Percentiles rank a stretch among this genome's conserved stretches.
Evolutionary conservation across 306 rosid genomes (phyloP).

Genomic region (Castanopsis chinensis): DNA sequence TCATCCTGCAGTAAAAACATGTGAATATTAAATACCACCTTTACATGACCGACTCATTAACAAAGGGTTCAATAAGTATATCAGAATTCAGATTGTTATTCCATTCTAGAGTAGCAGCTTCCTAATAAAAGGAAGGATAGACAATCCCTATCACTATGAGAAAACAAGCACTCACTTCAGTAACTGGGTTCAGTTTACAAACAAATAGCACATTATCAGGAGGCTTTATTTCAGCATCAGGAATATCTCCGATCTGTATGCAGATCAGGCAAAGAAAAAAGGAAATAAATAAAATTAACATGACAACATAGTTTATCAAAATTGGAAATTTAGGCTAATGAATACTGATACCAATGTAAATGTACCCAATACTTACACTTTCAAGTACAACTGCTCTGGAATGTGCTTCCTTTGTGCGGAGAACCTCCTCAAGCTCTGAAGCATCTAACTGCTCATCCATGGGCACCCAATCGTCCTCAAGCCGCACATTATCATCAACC

Average conservation of each 20-base stretch:
- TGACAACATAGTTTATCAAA: background rate
- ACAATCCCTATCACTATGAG: constrained; percentile 14
- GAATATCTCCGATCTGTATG: constrained; percentile 91
- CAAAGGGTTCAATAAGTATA: background rate
- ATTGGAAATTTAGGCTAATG: background rate
- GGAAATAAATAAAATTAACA: background rate
- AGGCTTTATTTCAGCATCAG: constrained; percentile 95
- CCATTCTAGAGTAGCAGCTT: background rate
- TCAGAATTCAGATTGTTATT: background rate
- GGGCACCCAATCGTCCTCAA: constrained; percentile 99
- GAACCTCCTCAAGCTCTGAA: constrained; percentile 78
- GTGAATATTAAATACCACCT: background rate
- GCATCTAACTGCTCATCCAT: constrained; percentile 82
- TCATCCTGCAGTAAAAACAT: constrained; percentile 62
- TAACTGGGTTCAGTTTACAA: constrained; percentile 93
- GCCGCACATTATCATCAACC: constrained; percentile 83
- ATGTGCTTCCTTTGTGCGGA: constrained; percentile 79
- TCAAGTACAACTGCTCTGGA: constrained; percentile 97
- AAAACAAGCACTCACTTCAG: constrained; percentile 58
- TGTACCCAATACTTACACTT: constrained; percentile 60
- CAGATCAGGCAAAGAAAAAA: constrained; percentile 17
- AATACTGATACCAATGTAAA: background rate
- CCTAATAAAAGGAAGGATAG: background rate
- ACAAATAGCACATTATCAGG: constrained; percentile 90
- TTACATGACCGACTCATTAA: background rate